These are phyloP conservation scores for Aspergillus bridgeri DNA, from an alignment of 495 filamentous ascomycete species.

Conservation along the genomic window DNA sequence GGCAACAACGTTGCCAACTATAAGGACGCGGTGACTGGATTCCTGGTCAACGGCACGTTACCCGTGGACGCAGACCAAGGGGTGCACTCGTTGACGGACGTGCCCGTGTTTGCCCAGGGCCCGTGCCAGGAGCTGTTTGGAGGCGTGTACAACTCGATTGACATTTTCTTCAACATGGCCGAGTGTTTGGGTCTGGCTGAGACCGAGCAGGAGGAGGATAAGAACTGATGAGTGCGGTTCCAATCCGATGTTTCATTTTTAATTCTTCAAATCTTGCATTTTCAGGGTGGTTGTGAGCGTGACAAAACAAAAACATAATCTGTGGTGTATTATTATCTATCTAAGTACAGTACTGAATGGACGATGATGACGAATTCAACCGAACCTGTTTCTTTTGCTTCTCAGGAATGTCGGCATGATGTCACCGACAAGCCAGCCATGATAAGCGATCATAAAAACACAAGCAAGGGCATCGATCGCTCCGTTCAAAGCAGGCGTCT, in stretches of 20 bases:
- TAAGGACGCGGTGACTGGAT: slow-evolving; percentile 59
- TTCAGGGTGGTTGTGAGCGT: neutral
- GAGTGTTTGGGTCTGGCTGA: slow-evolving; percentile 59
- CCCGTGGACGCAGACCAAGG: slow-evolving; percentile 53
- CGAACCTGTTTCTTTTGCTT: slow-evolving; percentile 6
- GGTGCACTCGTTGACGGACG: slow-evolving; percentile 72
- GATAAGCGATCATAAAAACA: neutral
- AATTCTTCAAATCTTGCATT: neutral
- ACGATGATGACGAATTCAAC: slow-evolving; percentile 1
- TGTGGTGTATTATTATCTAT: neutral
- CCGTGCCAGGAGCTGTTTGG: slow-evolving; percentile 70
- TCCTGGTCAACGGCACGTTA: slow-evolving; percentile 66
- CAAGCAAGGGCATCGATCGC: neutral
- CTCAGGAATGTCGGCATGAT: neutral
- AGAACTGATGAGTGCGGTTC: neutral
- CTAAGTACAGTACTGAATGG: neutral
- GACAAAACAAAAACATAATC: neutral
- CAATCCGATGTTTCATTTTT: neutral
- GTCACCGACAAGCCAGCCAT: neutral
- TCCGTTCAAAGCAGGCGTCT: neutral
- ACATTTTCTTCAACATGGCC: slow-evolving; percentile 71
- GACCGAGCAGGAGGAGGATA: slow-evolving; percentile 10
- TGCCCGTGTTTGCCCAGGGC: slow-evolving; percentile 68
- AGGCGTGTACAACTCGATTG: slow-evolving; percentile 64
- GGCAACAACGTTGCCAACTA: slow-evolving; percentile 58